phyloP scores from a whole-genome alignment of 208 protist species.

The Trypanosoma boissoni region DNA sequence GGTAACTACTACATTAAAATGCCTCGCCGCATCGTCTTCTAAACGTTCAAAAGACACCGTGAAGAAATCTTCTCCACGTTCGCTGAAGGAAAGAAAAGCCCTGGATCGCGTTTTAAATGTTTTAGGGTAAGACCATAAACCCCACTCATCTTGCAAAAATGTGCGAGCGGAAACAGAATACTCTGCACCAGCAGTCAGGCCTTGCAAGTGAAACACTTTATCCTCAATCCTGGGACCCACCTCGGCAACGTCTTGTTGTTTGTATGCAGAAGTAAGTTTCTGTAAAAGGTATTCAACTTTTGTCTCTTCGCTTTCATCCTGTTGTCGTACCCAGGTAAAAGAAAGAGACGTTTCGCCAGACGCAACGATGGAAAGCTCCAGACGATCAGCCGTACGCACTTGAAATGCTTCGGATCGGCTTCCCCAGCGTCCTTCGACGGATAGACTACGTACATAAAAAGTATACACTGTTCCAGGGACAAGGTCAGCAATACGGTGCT shows the following conservation, averaged over 20 bases:
- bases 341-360: constrained; percentile 82
- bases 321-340: constrained; percentile 60
- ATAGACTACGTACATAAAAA: constrained; percentile 69
- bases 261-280: constrained; percentile 44
- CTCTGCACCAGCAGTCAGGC: constrained; percentile 55
- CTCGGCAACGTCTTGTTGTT: constrained; percentile 36
- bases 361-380: constrained; percentile 39
- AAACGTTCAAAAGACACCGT: constrained; percentile 30
- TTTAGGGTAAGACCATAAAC: constrained; percentile 75
- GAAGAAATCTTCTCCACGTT: constrained; percentile 89
- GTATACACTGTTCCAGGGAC: constrained; percentile 67
- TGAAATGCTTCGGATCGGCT: constrained; percentile 52
- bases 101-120: constrained; percentile 49
- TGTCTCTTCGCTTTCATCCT: constrained; percentile 40
- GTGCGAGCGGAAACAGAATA: constrained; percentile 72
- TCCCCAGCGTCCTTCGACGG: constrained; percentile 68
- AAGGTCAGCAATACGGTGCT: constrained; percentile 54
- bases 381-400: constrained; percentile 61
- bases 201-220: constrained; percentile 64
- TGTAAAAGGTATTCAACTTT: constrained; percentile 74
- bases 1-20: constrained; percentile 48
- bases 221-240: constrained; percentile 29
- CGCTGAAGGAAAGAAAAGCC: constrained; percentile 48
- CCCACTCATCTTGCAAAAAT: constrained; percentile 79
- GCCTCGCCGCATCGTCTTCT: not conserved